phyloP scores from a whole-genome alignment of 2,329 filamentous ascomycete species.

The Fusarium tanahbumbuense region DNA sequence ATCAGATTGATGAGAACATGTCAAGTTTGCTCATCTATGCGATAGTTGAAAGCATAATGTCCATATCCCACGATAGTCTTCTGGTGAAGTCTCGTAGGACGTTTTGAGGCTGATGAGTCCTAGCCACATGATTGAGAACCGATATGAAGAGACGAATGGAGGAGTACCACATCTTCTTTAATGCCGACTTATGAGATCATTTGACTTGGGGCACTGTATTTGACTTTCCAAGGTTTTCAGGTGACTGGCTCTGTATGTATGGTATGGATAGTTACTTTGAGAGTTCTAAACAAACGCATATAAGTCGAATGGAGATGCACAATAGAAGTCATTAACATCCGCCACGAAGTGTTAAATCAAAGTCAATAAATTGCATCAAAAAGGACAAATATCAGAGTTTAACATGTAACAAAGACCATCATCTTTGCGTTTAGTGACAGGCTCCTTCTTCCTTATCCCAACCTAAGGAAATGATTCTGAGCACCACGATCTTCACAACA shows the following conservation, averaged over 20 bases:
- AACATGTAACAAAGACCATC: neutral
- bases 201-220: neutral
- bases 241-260: neutral
- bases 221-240: neutral
- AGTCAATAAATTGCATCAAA: neutral
- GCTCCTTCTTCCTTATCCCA: neutral
- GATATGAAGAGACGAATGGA: neutral
- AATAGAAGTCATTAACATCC: neutral
- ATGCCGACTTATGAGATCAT: rapidly evolving
- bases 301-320: neutral
- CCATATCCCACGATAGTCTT: neutral
- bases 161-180: neutral
- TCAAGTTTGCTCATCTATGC: neutral
- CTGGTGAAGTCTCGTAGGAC: neutral
- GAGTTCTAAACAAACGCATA: neutral
- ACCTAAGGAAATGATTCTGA: neutral
- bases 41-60: neutral
- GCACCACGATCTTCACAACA: neutral
- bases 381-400: neutral
- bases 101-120: neutral
- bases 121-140: neutral
- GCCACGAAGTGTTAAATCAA: neutral
- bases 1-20: rapidly evolving
- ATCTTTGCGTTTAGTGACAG: neutral
- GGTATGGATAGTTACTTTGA: neutral